Evolutionary conservation across 805 yeast genomes (phyloP).

Genomic region (Myxozyma nipponensis): DNA sequence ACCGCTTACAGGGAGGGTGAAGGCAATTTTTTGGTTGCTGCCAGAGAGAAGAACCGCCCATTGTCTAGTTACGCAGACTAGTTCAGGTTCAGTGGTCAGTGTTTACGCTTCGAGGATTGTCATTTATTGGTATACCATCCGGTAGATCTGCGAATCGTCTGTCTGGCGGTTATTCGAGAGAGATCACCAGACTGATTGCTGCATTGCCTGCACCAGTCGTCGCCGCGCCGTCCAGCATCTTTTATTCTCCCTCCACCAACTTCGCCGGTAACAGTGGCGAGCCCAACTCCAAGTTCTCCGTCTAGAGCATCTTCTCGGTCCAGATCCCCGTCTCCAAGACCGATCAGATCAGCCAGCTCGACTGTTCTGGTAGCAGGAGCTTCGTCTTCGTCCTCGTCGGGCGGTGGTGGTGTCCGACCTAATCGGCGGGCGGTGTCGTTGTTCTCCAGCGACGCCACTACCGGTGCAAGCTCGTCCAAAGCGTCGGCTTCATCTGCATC

Average conservation of each 20-base stretch:
- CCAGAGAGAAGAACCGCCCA: no score
- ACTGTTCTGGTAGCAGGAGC: not conserved
- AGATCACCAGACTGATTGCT: not conserved
- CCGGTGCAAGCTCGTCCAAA: not conserved
- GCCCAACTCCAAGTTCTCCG: no score
- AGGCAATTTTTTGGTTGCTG: no score
- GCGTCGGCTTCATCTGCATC: slow-evolving; percentile 5
- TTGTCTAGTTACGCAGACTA: no score
- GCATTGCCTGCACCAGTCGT: not conserved
- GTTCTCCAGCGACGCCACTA: slow-evolving; percentile 3
- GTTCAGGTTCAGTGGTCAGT: no score
- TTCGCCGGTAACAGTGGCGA: no score
- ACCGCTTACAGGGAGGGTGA: no score
- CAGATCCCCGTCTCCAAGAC: slow-evolving; percentile 3
- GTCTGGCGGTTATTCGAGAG: no score
- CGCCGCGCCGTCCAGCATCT: not conserved
- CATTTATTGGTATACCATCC: no score
- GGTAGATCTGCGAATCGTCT: no score
- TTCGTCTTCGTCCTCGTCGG: slow-evolving; percentile 2
- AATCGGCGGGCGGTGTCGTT: slow-evolving; percentile 18
- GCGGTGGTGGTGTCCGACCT: not conserved
- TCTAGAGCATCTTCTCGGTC: no score
- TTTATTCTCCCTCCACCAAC: not conserved
- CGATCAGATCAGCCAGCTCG: not conserved
- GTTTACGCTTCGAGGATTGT: no score